These are phyloP conservation scores for Aspergillus leporis DNA, from an alignment of 495 filamentous ascomycete genomes.

Conservation along the genomic window DNA sequence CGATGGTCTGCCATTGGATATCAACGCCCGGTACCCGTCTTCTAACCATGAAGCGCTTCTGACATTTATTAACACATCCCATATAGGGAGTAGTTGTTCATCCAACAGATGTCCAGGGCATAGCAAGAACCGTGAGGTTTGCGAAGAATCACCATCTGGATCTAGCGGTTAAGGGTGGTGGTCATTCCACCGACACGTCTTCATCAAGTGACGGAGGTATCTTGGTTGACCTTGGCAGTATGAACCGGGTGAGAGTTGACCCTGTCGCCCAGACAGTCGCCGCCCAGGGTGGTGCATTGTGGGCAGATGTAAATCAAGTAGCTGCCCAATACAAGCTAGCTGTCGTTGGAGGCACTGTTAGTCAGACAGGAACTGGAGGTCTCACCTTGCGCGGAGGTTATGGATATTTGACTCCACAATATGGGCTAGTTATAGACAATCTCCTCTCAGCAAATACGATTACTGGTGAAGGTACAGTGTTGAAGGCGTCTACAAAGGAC, in stretches of 20 bases:
- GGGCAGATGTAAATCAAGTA: neutral
- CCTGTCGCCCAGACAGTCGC: neutral
- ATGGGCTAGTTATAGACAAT: neutral
- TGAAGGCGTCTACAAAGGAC: neutral
- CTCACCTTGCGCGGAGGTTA: slow-evolving; percentile 5
- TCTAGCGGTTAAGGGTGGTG: neutral
- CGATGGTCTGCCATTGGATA: neutral
- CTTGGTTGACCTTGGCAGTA: neutral
- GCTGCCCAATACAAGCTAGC: neutral
- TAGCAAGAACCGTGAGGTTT: neutral
- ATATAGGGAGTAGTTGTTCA: neutral
- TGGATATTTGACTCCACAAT: slow-evolving; percentile 4
- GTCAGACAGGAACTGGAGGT: neutral
- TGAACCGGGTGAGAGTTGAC: neutral
- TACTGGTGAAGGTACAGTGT: neutral
- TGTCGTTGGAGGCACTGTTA: neutral
- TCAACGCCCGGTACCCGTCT: neutral
- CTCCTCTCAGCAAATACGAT: neutral
- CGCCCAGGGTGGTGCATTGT: slow-evolving; percentile 1
- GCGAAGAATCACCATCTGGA: neutral
- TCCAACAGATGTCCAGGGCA: neutral
- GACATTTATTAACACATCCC: neutral
- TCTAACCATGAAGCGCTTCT: neutral
- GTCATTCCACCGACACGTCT: neutral
- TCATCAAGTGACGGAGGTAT: neutral